These are phyloP conservation scores for Chaetomium olivaceum DNA, from an alignment of 2,329 filamentous ascomycete genomes.

Conservation along the genomic window DNA sequence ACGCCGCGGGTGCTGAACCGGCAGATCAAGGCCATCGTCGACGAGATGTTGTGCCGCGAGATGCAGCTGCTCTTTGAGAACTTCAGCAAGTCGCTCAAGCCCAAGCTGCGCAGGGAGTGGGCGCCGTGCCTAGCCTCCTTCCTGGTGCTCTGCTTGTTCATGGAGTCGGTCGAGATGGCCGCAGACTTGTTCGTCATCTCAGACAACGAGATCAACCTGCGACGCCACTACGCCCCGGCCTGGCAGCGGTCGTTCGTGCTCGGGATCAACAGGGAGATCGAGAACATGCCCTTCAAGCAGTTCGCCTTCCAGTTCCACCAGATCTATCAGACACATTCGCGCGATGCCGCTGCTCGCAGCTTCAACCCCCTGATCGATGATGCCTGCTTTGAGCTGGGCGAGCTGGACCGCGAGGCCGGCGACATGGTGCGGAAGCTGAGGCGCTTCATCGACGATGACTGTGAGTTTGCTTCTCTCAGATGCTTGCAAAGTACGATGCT, in stretches of 20 bases:
- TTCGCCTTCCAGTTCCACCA: conserved; percentile 62
- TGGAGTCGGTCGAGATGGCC: conserved; percentile 58
- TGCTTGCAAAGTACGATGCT: conserved; percentile 9
- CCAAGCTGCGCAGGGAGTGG: conserved; percentile 55
- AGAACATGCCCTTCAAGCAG: conserved; percentile 61
- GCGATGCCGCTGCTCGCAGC: conserved; percentile 49
- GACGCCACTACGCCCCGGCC: conserved; percentile 41
- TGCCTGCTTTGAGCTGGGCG: conserved; percentile 43
- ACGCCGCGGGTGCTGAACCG: conserved; percentile 57
- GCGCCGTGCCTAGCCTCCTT: conserved; percentile 59
- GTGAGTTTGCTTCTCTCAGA: conserved; percentile 41
- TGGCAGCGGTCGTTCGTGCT: conserved; percentile 49
- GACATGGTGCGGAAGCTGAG: conserved; percentile 50
- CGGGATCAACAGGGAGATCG: conserved; percentile 51
- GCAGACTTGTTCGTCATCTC: conserved; percentile 54
- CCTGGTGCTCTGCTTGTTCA: conserved; percentile 58
- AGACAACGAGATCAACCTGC: conserved; percentile 52
- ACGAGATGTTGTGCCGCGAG: conserved; percentile 55
- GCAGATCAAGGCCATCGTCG: conserved; percentile 58
- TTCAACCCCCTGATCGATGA: conserved; percentile 59
- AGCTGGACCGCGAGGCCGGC: conserved; percentile 49
- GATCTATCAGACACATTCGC: conserved; percentile 58
- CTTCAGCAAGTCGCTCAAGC: conserved; percentile 56
- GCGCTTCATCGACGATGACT: conserved; percentile 45
- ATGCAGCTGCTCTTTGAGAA: conserved; percentile 54